Evolutionary conservation across 1,139 yeast species (phyloP), one percentile per base, ranked within the genome.

Genomic region (Pichia sp.): DNA sequence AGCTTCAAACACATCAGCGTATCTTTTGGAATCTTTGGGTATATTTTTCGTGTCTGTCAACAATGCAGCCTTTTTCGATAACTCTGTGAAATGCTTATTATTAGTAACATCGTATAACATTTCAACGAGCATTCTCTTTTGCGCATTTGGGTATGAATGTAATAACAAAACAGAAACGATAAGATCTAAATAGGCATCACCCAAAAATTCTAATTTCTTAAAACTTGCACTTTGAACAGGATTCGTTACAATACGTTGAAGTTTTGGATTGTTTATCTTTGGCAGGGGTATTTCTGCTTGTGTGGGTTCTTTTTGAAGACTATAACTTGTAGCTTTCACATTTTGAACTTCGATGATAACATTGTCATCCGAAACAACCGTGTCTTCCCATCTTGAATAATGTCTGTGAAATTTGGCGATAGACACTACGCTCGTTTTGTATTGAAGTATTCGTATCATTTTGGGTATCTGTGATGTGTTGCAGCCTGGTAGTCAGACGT

Each of bases 131-230:
- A 36, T 7, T 11, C 21, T 42, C 15, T 28, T 42, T 20, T 20
- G 28, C 4, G 20, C 3, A 8, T n/a, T 12, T 2, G 45, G 40
- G 9, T 21, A 42, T 31, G 19, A 14, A 15, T 34, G 15, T 27
- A 20, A 35, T 10, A 42, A 31, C 3, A 42, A 17, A 17, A 30
- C 28, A 9, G 45, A 28, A 4, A 42, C 30, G 24, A 42, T 22
- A 22, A 42, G 35, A 12, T 42, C 45, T 17, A 42, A 12, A 22
- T 42, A 42, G 17, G 45, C 40, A 36, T 42, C 45, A 28, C 45
- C 45, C 11, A 42, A 31, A 42, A 42, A 42, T 18, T 30, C 40
- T 12, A 42, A 20, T 30, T 42, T 42, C 24, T 36, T 42, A 19
- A 34, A 42, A n/a, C 34, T 17, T 21, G 24, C 15, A 4, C 18